Evolutionary conservation across 2,329 filamentous ascomycete species (phyloP).

Genomic region (Colletotrichum incanum): DNA sequence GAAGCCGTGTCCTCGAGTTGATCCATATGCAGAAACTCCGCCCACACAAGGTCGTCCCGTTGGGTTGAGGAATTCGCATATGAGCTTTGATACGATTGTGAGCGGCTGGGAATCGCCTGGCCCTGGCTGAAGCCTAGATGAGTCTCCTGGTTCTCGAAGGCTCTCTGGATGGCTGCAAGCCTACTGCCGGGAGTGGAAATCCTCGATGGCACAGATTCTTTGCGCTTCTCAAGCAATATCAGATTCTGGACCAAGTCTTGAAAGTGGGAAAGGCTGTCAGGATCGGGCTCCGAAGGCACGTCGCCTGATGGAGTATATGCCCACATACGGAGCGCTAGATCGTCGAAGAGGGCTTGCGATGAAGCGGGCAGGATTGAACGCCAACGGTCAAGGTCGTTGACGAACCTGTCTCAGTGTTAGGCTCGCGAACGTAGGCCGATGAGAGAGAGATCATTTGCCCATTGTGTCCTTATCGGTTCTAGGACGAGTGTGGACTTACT

Average conservation of each 20-base stretch:
- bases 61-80: background rate
- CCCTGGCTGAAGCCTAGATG: background rate
- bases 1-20: constrained; percentile 21
- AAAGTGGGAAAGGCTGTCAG: constrained; percentile 42
- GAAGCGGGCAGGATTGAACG: constrained; percentile 42
- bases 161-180: constrained; percentile 38
- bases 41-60: constrained; percentile 26
- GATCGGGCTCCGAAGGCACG: background rate
- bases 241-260: constrained; percentile 47
- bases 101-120: constrained; percentile 27
- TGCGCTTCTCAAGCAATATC: constrained; percentile 39
- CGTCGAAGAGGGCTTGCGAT: constrained; percentile 46
- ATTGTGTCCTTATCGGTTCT: too few relatives aligned
- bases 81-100: background rate
- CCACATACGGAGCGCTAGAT: constrained; percentile 47
- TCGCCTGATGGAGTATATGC: constrained; percentile 14
- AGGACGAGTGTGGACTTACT: constrained; percentile 31
- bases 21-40: constrained; percentile 38
- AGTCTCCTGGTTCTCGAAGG: constrained; percentile 26
- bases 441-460: too few relatives aligned
- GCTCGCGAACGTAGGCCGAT: background rate
- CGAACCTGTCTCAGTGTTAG: constrained; percentile 44
- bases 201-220: constrained; percentile 6
- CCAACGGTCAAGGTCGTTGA: constrained; percentile 48
- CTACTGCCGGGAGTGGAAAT: constrained; percentile 20